These are phyloP conservation scores for Cytospora leucostoma DNA, from an alignment of 2,329 filamentous ascomycete genomes.

Conservation along the genomic window DNA sequence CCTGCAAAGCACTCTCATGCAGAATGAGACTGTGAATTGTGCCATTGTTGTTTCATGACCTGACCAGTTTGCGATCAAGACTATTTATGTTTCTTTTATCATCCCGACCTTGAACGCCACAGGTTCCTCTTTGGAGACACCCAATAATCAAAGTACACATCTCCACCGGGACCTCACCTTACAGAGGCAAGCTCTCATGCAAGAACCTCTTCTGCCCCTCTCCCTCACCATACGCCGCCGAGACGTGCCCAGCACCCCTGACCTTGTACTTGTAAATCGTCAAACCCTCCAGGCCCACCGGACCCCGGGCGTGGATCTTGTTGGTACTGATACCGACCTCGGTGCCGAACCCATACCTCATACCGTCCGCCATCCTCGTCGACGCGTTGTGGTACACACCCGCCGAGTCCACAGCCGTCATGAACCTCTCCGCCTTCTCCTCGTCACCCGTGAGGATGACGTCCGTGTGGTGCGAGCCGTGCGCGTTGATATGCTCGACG, in stretches of 20 bases:
- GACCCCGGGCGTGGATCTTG: conserved; percentile 93
- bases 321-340: conserved; percentile 99
- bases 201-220: conserved; percentile 60
- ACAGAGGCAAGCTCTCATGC: conserved; percentile 57
- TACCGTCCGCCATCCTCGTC: conserved; percentile 91
- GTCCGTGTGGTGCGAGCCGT: conserved; percentile 94
- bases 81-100: background rate
- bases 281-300: conserved; percentile 89
- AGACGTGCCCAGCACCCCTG: conserved; percentile 79
- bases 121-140: too few relatives aligned
- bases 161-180: conserved; percentile 16
- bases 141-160: background rate
- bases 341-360: conserved; percentile 95
- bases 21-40: too few relatives aligned
- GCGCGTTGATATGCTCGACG: conserved; percentile 84
- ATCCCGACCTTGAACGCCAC: conserved; percentile 11
- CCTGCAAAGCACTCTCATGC: background rate
- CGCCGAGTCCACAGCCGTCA: conserved; percentile 81
- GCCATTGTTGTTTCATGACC: too few relatives aligned
- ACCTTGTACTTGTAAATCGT: conserved; percentile 98
- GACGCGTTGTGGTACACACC: conserved; percentile 98
- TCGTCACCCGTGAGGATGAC: conserved; percentile 75
- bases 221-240: conserved; percentile 70
- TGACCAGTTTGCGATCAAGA: background rate
- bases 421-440: conserved; percentile 75